Conservation (phyloP, 495 filamentous ascomycete genomes). For the Tricharina praecox region DNA sequence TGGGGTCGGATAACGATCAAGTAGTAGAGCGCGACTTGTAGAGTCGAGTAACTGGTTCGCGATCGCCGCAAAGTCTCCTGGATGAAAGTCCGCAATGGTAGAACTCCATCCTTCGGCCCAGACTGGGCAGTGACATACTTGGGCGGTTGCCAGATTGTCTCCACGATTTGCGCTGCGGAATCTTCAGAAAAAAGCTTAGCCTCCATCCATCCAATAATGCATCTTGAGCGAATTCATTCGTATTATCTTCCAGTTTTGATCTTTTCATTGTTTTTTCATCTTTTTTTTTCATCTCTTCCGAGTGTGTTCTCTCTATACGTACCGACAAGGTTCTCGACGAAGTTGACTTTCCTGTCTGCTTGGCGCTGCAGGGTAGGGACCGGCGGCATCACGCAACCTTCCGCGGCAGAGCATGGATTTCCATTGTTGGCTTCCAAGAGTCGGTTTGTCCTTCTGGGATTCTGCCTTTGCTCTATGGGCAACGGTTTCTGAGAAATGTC, state of each 20-base stretch:
- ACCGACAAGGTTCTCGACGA: slow-evolving; percentile 98
- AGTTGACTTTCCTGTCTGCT: slow-evolving; percentile 82
- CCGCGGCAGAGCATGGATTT: slow-evolving; percentile 35
- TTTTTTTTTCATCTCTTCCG: slow-evolving; percentile 12
- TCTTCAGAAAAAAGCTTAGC: slow-evolving; percentile 43
- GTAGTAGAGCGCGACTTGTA: slow-evolving; percentile 95
- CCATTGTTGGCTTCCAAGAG: slow-evolving; percentile 28
- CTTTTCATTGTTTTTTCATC: not conserved
- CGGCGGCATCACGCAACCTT: slow-evolving; percentile 58
- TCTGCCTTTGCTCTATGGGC: slow-evolving; percentile 51
- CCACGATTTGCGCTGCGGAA: slow-evolving; percentile 91
- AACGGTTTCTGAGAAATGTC: slow-evolving; percentile 10
- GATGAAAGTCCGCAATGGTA: slow-evolving; percentile 87
- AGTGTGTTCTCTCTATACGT: slow-evolving; percentile 40
- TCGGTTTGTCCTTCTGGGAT: slow-evolving; percentile 59
- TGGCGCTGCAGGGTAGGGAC: slow-evolving; percentile 46
- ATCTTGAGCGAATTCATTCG: slow-evolving; percentile 1
- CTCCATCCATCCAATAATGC: slow-evolving; percentile 8
- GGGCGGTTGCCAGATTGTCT: slow-evolving; percentile 86
- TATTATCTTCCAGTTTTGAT: not conserved
- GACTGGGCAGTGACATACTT: slow-evolving; percentile 42
- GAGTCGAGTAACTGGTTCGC: slow-evolving; percentile 86
- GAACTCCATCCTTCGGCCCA: slow-evolving; percentile 46
- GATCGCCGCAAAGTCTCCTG: slow-evolving; percentile 92
- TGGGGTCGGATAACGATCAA: slow-evolving; percentile 83